These are phyloP conservation scores for Talaromyces stipitatus DNA, from an alignment of 495 filamentous ascomycete species.

Conservation along the genomic window DNA sequence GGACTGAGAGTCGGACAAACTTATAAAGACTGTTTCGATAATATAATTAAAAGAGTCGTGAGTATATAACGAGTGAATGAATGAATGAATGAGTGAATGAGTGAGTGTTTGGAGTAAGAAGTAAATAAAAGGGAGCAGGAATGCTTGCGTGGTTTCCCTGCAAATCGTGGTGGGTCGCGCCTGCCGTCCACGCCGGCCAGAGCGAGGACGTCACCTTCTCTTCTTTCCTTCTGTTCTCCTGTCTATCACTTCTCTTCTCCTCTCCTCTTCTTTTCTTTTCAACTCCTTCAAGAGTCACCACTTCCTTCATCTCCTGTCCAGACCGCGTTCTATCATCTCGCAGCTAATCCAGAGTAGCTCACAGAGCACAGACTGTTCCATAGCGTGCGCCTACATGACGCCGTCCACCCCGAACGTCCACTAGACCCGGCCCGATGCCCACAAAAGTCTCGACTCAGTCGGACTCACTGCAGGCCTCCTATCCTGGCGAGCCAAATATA, in stretches of 20 bases:
- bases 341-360: neutral
- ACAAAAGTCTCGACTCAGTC: slow-evolving; percentile 2
- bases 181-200: neutral
- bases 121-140: neutral
- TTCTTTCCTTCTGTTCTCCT: neutral
- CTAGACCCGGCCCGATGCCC: neutral
- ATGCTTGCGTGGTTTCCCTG: neutral
- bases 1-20: neutral
- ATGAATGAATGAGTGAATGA: neutral
- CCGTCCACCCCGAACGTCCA: neutral
- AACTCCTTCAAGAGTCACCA: neutral
- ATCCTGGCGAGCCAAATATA: slow-evolving; percentile 3
- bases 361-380: neutral
- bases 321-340: neutral
- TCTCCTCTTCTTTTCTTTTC: neutral
- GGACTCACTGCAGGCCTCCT: too few relatives aligned
- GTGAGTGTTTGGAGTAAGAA: neutral
- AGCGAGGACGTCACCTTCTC: neutral
- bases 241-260: neutral
- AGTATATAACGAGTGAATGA: neutral
- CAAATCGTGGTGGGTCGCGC: neutral
- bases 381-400: neutral
- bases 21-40: neutral
- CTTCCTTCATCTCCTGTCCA: neutral
- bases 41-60: neutral